Base-by-base conservation (phyloP, 2,329 filamentous ascomycete genomes). In the Colletotrichum sp. region DNA sequence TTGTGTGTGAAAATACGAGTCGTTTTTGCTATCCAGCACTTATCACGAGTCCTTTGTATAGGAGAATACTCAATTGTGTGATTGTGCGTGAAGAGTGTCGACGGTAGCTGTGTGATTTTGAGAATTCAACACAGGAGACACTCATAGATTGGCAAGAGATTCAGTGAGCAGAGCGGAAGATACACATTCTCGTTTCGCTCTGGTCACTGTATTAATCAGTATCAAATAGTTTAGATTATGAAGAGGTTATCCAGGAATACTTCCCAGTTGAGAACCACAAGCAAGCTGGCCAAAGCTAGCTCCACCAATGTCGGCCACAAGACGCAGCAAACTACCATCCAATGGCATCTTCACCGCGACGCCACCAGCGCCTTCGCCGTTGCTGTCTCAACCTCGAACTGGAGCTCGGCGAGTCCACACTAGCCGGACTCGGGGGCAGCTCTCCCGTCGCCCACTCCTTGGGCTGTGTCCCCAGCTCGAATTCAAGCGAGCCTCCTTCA, bases 401-500 rank as follows among this genome's bases (percentile, higher is more conserved):
- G 18, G 21, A 13, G 36, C 18, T 26, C 24, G 57, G n/a, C n/a
- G 43, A 32, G 14, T 24, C 32, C 60, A 77, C 79, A 28, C 81
- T 85, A 2, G 89, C 91, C 24, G 91, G 91, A 79, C 90, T 93
- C 4, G 93, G 93, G 14, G 92, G 93, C 68, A 87, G 78, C n/a
- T 86, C 85, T 0, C 91, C 92, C 2, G 88, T 91, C 6, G 89
- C 88, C 93, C 93, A 94, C 72, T 87, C 82, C 18, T 80, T 84
- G 7, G 89, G 86, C 43, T 87, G 82, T 2, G 81, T 64, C 1
- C 93, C 93, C n/a, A 95, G 84, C 21, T 91, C 88, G 80, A 93
- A 94, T 55, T 94, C 91, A 78, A 95, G 82, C 2, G 85, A 91
- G 0, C 92, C 93, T 10, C 92, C 92, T 5, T 90, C 81, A 3